A percentile compares a stretch with the other conserved stretches of the same genome.
Evolutionary conservation across 768 basidiomycete species (phyloP).

Genomic region (Leccinum pellstonianum): DNA sequence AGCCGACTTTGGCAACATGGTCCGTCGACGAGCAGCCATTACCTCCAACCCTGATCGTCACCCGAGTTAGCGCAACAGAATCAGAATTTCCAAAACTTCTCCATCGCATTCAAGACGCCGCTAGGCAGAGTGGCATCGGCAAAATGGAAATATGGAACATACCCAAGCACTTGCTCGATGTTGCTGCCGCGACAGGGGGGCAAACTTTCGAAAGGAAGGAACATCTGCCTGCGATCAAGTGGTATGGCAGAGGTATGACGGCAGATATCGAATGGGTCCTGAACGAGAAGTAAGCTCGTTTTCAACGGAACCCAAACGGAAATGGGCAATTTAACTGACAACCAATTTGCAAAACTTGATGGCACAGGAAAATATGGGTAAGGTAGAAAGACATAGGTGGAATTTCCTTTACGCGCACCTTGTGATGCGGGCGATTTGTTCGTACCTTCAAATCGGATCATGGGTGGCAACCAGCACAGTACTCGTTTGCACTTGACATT

Average conservation of each 20-base stretch:
- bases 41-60: constrained; percentile 41
- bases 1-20: constrained; percentile 42
- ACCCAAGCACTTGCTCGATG: constrained; percentile 30
- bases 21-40: constrained; percentile 37
- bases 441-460: too few species aligned
- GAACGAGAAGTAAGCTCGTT: constrained; percentile 44
- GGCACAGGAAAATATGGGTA: too few species aligned
- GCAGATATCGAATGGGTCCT: constrained; percentile 42
- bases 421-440: too few species aligned
- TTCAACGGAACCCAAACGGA: background rate
- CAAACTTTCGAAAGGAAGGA: constrained; percentile 34
- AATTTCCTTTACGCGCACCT: too few species aligned
- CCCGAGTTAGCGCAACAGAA: constrained; percentile 37
- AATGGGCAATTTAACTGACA: background rate
- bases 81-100: constrained; percentile 38
- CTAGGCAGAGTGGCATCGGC: constrained; percentile 34
- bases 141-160: constrained; percentile 51
- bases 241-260: constrained; percentile 43
- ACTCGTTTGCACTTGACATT: too few species aligned
- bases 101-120: constrained; percentile 33
- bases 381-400: too few species aligned
- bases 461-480: too few species aligned
- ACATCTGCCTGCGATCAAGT: constrained; percentile 46
- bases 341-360: too few species aligned
- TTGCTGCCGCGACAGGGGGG: constrained; percentile 33